Evolutionary conservation across 768 basidiomycete species (phyloP).

Genomic region (Cubamyces lactineus): DNA sequence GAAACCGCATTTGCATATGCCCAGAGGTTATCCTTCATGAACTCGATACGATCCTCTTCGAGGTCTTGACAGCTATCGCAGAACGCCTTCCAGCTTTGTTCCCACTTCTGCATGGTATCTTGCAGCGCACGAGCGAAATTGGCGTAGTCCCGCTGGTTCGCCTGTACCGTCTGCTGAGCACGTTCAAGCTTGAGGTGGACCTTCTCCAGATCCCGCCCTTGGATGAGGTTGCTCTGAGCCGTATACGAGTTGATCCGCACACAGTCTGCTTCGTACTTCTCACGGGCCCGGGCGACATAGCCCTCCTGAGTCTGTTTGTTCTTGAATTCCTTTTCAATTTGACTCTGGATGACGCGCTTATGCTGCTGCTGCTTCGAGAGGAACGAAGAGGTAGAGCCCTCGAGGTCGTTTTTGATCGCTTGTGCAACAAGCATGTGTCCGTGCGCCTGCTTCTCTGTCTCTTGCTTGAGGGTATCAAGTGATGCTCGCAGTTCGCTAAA

Average conservation of each 20-base stretch:
- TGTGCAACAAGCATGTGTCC: conserved; percentile 75
- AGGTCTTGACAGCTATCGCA: conserved; percentile 95
- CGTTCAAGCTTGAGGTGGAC: conserved; percentile 85
- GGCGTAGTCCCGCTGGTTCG: conserved; percentile 91
- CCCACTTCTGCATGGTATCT: conserved; percentile 86
- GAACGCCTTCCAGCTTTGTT: conserved; percentile 90
- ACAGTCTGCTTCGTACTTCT: conserved; percentile 93
- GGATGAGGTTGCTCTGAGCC: conserved; percentile 86
- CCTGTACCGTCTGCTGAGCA: conserved; percentile 85
- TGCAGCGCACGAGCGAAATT: conserved; percentile 80
- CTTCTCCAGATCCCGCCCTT: conserved; percentile 93
- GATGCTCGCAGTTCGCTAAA: conserved; percentile 78
- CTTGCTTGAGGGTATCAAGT: conserved; percentile 75
- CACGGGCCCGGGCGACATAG: conserved; percentile 85
- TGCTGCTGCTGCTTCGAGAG: conserved; percentile 66
- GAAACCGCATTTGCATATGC: conserved; percentile 96
- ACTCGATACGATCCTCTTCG: conserved; percentile 93
- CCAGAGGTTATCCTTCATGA: conserved; percentile 96
- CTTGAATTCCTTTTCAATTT: conserved; percentile 91
- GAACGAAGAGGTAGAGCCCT: conserved; percentile 64
- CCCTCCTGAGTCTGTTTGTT: conserved; percentile 84
- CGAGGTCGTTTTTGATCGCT: conserved; percentile 77
- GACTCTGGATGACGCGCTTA: conserved; percentile 71
- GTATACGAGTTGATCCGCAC: conserved; percentile 92
- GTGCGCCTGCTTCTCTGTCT: conserved; percentile 82